Conservation (phyloP, 495 filamentous ascomycete species). For the Lasiosphaeriaceae sp. region DNA sequence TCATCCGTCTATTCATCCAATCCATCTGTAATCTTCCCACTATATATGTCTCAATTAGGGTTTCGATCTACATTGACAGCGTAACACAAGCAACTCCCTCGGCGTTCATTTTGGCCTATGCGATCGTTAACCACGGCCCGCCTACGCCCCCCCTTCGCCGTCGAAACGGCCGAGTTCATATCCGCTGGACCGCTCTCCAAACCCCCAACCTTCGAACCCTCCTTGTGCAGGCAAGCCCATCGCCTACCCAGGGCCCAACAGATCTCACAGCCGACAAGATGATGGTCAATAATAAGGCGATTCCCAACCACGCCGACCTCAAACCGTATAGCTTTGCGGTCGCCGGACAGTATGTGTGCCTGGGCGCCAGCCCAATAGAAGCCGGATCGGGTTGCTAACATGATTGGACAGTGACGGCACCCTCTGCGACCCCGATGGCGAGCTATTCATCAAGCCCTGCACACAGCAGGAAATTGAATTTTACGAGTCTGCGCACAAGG, state of each 20-base stretch:
- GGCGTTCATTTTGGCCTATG: neutral
- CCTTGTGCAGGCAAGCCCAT: neutral
- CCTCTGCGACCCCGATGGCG: constrained; percentile 76
- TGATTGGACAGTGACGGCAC: constrained; percentile 71
- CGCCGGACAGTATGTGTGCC: constrained; percentile 82
- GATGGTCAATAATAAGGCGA: constrained; percentile 23
- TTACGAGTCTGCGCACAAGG: constrained; percentile 67
- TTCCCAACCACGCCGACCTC: constrained; percentile 53
- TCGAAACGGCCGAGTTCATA: neutral
- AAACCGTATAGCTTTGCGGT: constrained; percentile 76
- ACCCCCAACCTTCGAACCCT: neutral
- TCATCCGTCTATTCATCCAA: no score
- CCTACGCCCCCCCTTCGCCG: neutral
- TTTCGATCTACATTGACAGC: neutral
- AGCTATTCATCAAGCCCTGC: constrained; percentile 92
- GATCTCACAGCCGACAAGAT: constrained; percentile 15
- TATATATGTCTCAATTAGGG: constrained; percentile 4
- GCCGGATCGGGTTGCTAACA: constrained; percentile 4
- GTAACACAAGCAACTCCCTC: neutral
- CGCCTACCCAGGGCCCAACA: neutral
- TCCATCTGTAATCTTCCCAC: no score
- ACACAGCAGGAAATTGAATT: constrained; percentile 82
- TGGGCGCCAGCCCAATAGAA: neutral
- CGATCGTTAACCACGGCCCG: neutral
- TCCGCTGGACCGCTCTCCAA: neutral